Percentiles rank a stretch among this genome's conserved stretches.
Conservation (phyloP, 352 stramenopile genomes). For the Phytophthora macrochlamydospora region DNA sequence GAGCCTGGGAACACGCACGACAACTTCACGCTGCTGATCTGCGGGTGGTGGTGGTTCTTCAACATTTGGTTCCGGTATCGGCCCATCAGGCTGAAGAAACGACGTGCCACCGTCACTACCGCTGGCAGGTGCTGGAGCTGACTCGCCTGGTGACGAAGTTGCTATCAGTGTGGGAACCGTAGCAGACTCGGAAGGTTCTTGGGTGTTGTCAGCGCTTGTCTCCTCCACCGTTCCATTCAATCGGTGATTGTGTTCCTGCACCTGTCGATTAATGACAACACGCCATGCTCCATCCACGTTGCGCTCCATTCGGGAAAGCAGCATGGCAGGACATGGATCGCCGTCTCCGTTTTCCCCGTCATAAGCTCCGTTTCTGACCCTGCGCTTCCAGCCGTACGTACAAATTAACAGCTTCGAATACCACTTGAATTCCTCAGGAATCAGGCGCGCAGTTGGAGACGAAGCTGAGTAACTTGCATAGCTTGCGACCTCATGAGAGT, state of each 20-base stretch:
- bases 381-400: constrained; percentile 75
- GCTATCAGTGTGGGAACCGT: constrained; percentile 3
- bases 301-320: constrained; percentile 70
- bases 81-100: constrained; percentile 18
- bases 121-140: not conserved
- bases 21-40: constrained; percentile 38
- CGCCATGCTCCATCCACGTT: constrained; percentile 68
- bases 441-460: constrained; percentile 37
- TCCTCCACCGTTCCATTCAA: constrained; percentile 34
- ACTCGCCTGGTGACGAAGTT: constrained; percentile 6
- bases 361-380: constrained; percentile 49
- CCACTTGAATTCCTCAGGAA: constrained; percentile 67
- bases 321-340: constrained; percentile 64
- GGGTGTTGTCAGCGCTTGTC: not conserved
- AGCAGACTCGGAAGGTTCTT: constrained; percentile 3
- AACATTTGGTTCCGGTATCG: constrained; percentile 4
- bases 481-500: constrained; percentile 31
- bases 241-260: constrained; percentile 65
- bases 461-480: constrained; percentile 41
- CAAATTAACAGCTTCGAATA: constrained; percentile 84
- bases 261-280: constrained; percentile 73
- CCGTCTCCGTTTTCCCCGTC: constrained; percentile 11
- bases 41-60: not conserved
- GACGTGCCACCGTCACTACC: constrained; percentile 11
- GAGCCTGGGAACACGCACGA: constrained; percentile 67